Evolutionary conservation across 257 asterid species (phyloP), one percentile per base, ranked within the genome.

Genomic region (Agastache rugosa): DNA sequence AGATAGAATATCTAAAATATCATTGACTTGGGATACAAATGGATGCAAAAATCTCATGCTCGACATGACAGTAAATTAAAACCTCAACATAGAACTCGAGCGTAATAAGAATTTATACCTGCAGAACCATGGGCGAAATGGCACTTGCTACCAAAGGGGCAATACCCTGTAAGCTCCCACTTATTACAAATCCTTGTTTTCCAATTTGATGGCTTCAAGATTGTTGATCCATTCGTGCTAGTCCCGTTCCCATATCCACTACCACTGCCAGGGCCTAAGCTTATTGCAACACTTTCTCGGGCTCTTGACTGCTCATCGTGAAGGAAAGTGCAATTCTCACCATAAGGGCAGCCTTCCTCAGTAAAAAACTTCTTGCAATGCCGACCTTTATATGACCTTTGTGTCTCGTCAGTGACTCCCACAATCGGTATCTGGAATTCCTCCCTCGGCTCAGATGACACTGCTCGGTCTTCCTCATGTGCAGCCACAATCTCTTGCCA

Each of bases 311-410:
- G 93, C 78, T 89, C 96, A 47, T 91, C 97, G 3, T 91, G 97
- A 78, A 87, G 92, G 67, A 86, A 91, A 51, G 91, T 87, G 76
- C 97, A 91, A 68, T 64, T 91, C 81, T 91, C 97, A 39, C 97
- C 97, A 73, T 89, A 89, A n/a, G 97, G 97, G 48, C 93, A 91
- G 2, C 96, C 97, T 72, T 91, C 97, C 73, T 91, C 96, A 2
- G 92, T 85, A 53, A 82, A 91, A 66, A 86, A 89, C 82, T 85
- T 89, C 81, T 89, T 91, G 83, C 93, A 91, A 50, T 89, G 97
- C 51, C 93, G 75, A 71, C 91, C 96, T 79, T 89, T 91, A 65
- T 83, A 78, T 17, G 90, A 84, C 77, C 97, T 89, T 75, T 87
- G 92, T n/a, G 88, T 25, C 37, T 91, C 97, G 7, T 79, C 88